Evolutionary conservation across 257 asterid genomes (phyloP), one percentile per base, ranked within the genome.

Genomic region (Osmanthus fragrans): DNA sequence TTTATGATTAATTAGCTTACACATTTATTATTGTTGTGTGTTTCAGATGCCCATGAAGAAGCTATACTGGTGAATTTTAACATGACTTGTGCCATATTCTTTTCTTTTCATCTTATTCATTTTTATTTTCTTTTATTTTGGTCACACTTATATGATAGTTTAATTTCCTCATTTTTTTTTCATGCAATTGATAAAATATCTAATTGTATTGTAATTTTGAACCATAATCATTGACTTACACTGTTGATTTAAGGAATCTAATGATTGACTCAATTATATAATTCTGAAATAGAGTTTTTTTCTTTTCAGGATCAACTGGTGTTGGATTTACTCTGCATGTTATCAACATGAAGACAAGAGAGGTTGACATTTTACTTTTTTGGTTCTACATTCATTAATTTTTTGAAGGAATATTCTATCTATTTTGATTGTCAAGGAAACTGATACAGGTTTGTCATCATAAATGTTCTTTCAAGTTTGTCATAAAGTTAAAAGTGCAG

Each of bases 291-390:
- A 1, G 33, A 30, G 45, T 65, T 5, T 60, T 47, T 76, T 25
- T 3, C 5, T 23, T 40, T 70, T 39, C 92, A 87, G 94, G 92
- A 45, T 84, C 92, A 56, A 77, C 79, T 68, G 92, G 87, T 56
- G 78, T 77, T 70, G 90, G 87, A 77, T 83, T 86, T 49, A 86
- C 76, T 49, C 85, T 88, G 27, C 92, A 84, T 82, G 78, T 86
- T 32, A 81, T 89, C 70, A 67, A n/a, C 34, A 91, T 87, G 66
- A 70, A 73, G 58, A 73, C 86, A 1, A 91, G 93, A 75, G 93
- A 89, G 91, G 91, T 89, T 72, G 71, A 33, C 51, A 39, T 64
- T 70, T 76, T 49, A 60, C 19, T 27, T 13, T 11, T 42, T 69
- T n/a, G 29, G 19, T 69, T 51, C 27, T 29, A 32, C 23, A 63